Percentiles rank a stretch among this genome's conserved stretches.
phyloP scores from a whole-genome alignment of 306 rosid species.

The Gastrolobium bilobum region DNA sequence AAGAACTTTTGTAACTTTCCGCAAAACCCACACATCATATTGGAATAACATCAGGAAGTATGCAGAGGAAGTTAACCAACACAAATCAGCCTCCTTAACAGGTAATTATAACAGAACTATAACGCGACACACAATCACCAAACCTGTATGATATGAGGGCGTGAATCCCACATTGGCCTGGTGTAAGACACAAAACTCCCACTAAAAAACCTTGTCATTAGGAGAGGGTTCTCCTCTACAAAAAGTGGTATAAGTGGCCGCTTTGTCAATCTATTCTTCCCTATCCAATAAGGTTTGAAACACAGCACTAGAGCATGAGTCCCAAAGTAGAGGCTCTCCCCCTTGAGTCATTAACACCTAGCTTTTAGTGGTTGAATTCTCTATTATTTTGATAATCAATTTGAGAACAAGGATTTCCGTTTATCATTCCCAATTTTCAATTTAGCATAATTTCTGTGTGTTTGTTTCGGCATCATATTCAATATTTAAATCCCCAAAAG shows the following conservation, averaged over 20 bases:
- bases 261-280: background rate
- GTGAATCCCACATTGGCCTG: background rate
- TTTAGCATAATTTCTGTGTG: constrained; percentile 7
- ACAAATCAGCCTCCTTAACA: background rate
- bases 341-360: too few species aligned
- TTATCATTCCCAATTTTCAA: background rate
- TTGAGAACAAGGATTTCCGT: background rate
- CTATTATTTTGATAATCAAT: too few species aligned
- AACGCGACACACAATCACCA: constrained; percentile 7
- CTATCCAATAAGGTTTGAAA: background rate
- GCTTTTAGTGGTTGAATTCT: too few species aligned
- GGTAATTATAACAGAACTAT: constrained; percentile 8
- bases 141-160: background rate
- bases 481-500: constrained; percentile 29
- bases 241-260: background rate
- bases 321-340: background rate
- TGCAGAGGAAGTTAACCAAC: background rate
- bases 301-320: background rate
- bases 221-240: background rate
- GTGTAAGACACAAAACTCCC: background rate
- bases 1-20: background rate
- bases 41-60: background rate
- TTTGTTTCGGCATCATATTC: background rate
- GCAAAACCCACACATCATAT: background rate
- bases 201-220: background rate